Evolutionary conservation across 768 basidiomycete genomes (phyloP), one percentile per base, ranked within the genome.

Genomic region (Amanita phalloides): DNA sequence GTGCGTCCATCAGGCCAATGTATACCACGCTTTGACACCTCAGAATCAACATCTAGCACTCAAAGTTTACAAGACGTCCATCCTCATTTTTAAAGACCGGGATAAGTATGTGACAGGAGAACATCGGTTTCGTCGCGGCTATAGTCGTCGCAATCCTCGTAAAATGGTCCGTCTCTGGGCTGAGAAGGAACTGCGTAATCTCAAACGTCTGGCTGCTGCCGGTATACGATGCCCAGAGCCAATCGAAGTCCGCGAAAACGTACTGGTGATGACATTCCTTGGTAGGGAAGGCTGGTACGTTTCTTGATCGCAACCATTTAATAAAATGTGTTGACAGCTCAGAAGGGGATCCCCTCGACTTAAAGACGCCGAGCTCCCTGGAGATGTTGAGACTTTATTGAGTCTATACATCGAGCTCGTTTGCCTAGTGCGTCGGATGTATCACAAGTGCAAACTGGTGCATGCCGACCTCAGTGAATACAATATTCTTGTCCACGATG

Each of bases 141-240:
- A 91, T 66, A 83, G 80, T 62, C 84, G 85, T 53, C 82, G 78
- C 55, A 99, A 98, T 63, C 95, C 96, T 13, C 81, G 96, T 25
- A 99, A 99, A 70, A 98, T 99, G 95, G 94, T 99, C 17, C 78
- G 92, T 13, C 67, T 98, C 3, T 99, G 96, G 96, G 96, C 96
- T 2, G 96, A 99, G 68, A 99, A 99, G 69, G 96, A 99, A 66
- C 87, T 97, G 86, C 82, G 96, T 21, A 99, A 99, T 64, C 70
- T 99, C 55, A 85, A 86, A 62, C 78, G 96, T 30, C 69, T 99
- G 43, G 74, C 78, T 7, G 68, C 82, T n/a, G 90, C 90, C 17
- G 93, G 89, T 0, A 79, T 99, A 47, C 75, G 76, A 43, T 90
- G 88, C 55, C 96, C 96, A 1, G 86, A 89, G 43, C 90, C 93